Conservation (phyloP, 352 stramenopile genomes). For the Globisporangium splendens region DNA sequence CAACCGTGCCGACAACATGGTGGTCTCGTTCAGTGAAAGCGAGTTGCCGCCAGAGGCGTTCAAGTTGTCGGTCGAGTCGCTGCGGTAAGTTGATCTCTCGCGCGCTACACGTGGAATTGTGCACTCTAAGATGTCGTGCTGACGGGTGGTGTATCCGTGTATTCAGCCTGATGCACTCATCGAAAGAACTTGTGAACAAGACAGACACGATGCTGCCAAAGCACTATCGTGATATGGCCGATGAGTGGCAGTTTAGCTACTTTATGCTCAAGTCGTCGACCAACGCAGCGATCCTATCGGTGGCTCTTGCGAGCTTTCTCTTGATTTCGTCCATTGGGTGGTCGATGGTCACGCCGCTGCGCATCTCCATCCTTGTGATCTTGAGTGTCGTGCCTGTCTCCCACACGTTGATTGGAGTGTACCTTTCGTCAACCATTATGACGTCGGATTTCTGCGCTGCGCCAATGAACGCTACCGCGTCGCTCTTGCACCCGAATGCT, state of each 20-base stretch:
- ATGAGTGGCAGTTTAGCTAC: constrained; percentile 69
- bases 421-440: constrained; percentile 76
- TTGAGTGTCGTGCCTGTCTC: constrained; percentile 76
- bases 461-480: constrained; percentile 58
- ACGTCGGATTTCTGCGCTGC: constrained; percentile 78
- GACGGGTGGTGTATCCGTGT: not conserved
- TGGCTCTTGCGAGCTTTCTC: constrained; percentile 70
- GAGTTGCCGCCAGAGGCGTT: constrained; percentile 61
- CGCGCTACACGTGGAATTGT: not conserved
- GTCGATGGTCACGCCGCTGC: constrained; percentile 70
- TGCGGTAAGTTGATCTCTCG: constrained; percentile 25
- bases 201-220: constrained; percentile 47
- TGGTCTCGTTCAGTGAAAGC: constrained; percentile 70
- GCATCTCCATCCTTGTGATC: constrained; percentile 73
- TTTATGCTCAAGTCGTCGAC: constrained; percentile 82
- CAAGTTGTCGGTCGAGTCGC: constrained; percentile 56
- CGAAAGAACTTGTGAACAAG: constrained; percentile 50
- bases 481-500: constrained; percentile 47
- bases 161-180: constrained; percentile 43
- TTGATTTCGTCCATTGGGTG: constrained; percentile 79
- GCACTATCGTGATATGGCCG: constrained; percentile 51
- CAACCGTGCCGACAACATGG: constrained; percentile 45
- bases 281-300: constrained; percentile 72
- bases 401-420: constrained; percentile 75
- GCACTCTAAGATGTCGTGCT: not conserved